Evolutionary conservation across 2,329 filamentous ascomycete genomes (phyloP), one percentile per base, ranked within the genome.

Genomic region (Alternaria rosae): DNA sequence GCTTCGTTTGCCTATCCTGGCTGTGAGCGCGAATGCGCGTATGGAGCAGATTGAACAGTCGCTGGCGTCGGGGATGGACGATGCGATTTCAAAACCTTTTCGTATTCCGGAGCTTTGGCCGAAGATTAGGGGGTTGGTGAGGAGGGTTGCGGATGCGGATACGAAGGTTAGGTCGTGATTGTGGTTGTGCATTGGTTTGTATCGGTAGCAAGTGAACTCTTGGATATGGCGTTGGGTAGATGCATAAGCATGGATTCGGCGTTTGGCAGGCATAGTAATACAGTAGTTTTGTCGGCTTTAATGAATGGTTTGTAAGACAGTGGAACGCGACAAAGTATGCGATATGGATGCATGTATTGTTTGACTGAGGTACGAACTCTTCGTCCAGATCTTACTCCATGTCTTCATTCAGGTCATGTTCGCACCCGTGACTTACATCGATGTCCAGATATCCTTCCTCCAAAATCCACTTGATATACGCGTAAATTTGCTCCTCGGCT

Each of bases 11-110:
- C 74, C 74, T 4, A 73, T 78, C 11, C 60, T 78, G 5, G 76
- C 75, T 11, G 74, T 78, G 3, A 79, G 75, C 43, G 76, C 76
- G 1, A 78, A 79, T 64, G 77, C 75, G 6, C 65, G 77, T 23
- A 70, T 67, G 53, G 74, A 78, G 55, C 77, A 78, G 60, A 62
- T 78, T 4, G 59, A 70, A 10, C 61, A 70, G 25, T 74, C 75
- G 12, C 54, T 78, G 11, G 66, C 66, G 0, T 71, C 74, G 3
- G 76, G 74, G 2, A 77, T 78, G 75, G 75, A 76, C 10, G 71
- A 73, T 54, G 68, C 69, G 5, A 75, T 75, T 13, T 65, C 70
- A 1, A 75, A 72, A 44, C 70, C 70, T 1, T 73, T 73, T 23
- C 56, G 70, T 1, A 69, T 72, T 55, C 70, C 70, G 13, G 70